phyloP scores from a whole-genome alignment of 345 rosid genomes.

The Clarkia xantiana region DNA sequence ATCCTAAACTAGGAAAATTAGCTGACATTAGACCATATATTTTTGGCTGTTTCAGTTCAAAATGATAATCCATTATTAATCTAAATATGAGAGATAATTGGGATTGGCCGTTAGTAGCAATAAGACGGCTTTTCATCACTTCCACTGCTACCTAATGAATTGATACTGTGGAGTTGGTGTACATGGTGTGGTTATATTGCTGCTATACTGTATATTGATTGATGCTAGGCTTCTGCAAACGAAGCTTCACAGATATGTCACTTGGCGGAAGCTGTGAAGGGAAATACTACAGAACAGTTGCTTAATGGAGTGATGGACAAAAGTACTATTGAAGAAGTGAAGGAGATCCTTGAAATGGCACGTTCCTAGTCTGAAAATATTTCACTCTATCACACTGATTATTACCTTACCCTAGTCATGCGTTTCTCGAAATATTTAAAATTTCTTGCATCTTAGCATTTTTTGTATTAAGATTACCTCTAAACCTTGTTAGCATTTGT shows the following conservation, averaged over 20 bases:
- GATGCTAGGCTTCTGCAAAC: neutral
- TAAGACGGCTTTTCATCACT: too few relatives aligned
- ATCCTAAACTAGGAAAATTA: too few relatives aligned
- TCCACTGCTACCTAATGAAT: too few relatives aligned
- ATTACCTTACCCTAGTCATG: neutral
- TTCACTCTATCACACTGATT: neutral
- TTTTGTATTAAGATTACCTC: neutral
- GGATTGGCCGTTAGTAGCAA: too few relatives aligned
- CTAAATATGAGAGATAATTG: too few relatives aligned
- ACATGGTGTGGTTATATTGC: neutral
- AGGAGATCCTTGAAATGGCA: slow-evolving; percentile 70
- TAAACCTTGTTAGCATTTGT: neutral
- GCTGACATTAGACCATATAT: too few relatives aligned
- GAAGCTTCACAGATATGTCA: slow-evolving; percentile 41
- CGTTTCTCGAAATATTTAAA: neutral
- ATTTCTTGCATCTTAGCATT: neutral
- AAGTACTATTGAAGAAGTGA: slow-evolving; percentile 49
- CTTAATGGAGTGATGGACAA: slow-evolving; percentile 51
- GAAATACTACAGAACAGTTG: slow-evolving; percentile 35
- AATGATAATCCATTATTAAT: too few relatives aligned
- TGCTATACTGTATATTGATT: slow-evolving; percentile 2
- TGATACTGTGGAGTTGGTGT: neutral
- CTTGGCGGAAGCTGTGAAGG: slow-evolving; percentile 47
- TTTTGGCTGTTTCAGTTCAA: too few relatives aligned
- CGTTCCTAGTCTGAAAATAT: neutral